Percentiles rank a stretch among this genome's conserved stretches.
Evolutionary conservation across 768 basidiomycete species (phyloP).

Genomic region (Scleroderma citrinum): DNA sequence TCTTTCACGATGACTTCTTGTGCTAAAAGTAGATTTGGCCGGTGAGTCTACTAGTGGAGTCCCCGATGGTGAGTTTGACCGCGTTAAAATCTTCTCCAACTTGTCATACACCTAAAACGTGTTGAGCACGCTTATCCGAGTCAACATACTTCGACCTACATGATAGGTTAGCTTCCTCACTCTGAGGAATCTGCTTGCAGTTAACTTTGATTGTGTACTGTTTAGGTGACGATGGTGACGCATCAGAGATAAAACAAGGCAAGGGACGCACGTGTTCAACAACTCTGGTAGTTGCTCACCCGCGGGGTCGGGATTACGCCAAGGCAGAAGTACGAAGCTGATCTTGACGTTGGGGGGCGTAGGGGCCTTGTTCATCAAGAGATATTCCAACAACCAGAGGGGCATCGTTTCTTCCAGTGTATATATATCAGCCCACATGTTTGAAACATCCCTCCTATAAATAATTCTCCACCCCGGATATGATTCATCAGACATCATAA

Average conservation of each 20-base stretch:
- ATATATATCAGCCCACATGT: constrained; percentile 46
- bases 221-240: background rate
- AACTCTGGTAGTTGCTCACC: constrained; percentile 69
- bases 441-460: constrained; percentile 66
- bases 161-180: constrained; percentile 80
- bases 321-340: constrained; percentile 86
- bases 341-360: constrained; percentile 61
- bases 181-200: constrained; percentile 80
- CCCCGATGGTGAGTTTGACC: constrained; percentile 24
- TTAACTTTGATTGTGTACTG: constrained; percentile 78
- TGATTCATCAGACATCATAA: constrained; percentile 81
- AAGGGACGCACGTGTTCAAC: constrained; percentile 67
- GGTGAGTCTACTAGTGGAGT: constrained; percentile 32
- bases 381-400: constrained; percentile 82
- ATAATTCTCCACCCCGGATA: constrained; percentile 67
- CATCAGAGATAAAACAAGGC: background rate
- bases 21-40: constrained; percentile 27
- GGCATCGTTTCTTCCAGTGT: constrained; percentile 75
- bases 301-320: constrained; percentile 50
- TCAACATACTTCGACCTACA: constrained; percentile 40
- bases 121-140: constrained; percentile 5
- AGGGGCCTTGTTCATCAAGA: constrained; percentile 61
- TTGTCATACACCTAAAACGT: constrained; percentile 72
- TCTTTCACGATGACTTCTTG: constrained; percentile 19
- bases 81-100: constrained; percentile 50